Percentiles rank a stretch among this genome's conserved stretches.
Conservation (phyloP, 2,329 filamentous ascomycete genomes). For the Pseudogymnoascus sp. region DNA sequence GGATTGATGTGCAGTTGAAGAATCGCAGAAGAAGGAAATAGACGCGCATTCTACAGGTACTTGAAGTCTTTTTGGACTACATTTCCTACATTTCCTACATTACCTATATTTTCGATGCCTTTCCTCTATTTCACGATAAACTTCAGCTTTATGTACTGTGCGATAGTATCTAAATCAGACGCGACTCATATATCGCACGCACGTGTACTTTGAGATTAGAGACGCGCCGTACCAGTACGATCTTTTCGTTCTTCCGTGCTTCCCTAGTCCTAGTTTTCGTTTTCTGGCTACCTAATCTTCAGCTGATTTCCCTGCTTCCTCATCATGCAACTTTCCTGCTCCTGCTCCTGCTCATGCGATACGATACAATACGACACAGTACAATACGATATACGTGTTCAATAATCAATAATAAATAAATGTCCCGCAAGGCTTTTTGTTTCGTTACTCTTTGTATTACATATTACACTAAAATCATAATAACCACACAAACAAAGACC, state of each 20-base stretch:
- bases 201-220: not conserved
- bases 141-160: too few species aligned
- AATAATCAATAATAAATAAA: not conserved
- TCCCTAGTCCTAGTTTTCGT: not conserved
- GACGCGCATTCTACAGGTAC: not conserved
- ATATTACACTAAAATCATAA: not conserved
- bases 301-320: not conserved
- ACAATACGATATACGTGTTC: too few species aligned
- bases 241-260: not conserved
- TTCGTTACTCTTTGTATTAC: not conserved
- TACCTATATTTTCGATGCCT: too few species aligned
- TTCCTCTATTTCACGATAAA: too few species aligned
- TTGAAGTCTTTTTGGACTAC: constrained; percentile 1
- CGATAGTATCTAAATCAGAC: not conserved
- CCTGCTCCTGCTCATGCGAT: too few species aligned
- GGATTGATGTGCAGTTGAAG: too few species aligned
- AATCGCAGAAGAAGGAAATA: not conserved
- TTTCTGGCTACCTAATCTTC: not conserved
- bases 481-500: not conserved
- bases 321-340: not conserved
- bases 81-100: not conserved
- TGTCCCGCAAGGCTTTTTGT: not conserved
- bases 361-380: not conserved
- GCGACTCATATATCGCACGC: not conserved
- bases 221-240: not conserved